Evolutionary conservation across 768 basidiomycete species (phyloP), one percentile per base, ranked within the genome.

Genomic region (Boletus huronensis): DNA sequence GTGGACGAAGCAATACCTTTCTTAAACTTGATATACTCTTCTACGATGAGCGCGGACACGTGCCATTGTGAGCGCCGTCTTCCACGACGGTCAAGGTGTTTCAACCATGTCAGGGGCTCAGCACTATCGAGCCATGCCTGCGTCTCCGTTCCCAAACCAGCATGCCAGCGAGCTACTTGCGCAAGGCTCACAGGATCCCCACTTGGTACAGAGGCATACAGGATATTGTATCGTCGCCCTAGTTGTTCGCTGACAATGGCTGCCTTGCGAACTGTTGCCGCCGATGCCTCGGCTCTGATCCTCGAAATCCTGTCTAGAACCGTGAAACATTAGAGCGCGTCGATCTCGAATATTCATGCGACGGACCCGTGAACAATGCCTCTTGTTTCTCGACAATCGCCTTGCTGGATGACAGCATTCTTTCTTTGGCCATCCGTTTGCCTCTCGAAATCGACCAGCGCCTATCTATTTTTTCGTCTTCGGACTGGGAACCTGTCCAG

Each of bases 81-180:
- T 38, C 68, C 68, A 50, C 66, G 76, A 55, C 75, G 82, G 44
- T 84, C 80, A 45, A 82, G 64, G 53, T 89, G 85, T 61, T 82
- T 86, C 28, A 90, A 70, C 89, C 88, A 91, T 7, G 83, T 82
- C 43, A 87, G 74, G 7, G 88, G 86, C 63, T 91, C 89, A 0
- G 80, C 77, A 49, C 78, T 77, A 51, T 86, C 86, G 25, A 90
- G 64, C 26, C 79, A 74, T n/a, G 73, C 67, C 54, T 74, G 80
- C 9, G 79, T 69, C n/a, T 74, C 61, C 9, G 69, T 60, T 29
- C 80, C 78, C 52, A 82, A 82, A 29, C 70, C 68, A n/a, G 72
- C 66, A 59, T 83, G 81, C 89, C 89, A 91, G 19, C 78, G 80
- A 29, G 75, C 77, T 28, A 83, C 76, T 40, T 76, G 74, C 19